Base-by-base conservation (phyloP, 2,329 filamentous ascomycete species). In the Trichoderma sp. region DNA sequence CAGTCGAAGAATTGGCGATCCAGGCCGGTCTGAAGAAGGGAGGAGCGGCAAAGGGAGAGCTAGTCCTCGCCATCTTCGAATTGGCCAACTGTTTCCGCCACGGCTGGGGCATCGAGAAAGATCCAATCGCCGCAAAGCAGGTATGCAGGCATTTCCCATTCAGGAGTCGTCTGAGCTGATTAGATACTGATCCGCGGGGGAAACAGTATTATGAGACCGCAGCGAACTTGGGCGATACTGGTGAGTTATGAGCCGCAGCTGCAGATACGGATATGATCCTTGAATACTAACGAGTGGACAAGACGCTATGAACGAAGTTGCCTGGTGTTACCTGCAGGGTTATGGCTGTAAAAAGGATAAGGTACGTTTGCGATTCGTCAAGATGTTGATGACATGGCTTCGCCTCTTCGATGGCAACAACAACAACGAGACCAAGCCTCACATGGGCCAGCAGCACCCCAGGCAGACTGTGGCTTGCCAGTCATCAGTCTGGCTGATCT, bases 271-370 rank as follows among this genome's bases (percentile, higher is more conserved):
- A n/a, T 52, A 24, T 68, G n/a, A 57, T n/a, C 16, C 35, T 37
- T 24, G 14, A n/a, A 56, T 52, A 31, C 59, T 69, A 43, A 57
- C 21, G 19, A 43, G 24, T 43, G 27, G 35, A 69, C 53, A 74
- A 89, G 96, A 99, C 83, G 96, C 94, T 69, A 97, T 98, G 94
- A 97, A 97, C 78, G 95, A 98, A 81, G 91, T 91, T 66, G 96
- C 90, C 43, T 97, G 94, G 93, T 99, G 96, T 83, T 98, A 96
- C 85, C 81, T 96, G 33, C 92, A 97, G 78, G 96, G 96, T n/a
- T 97, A 97, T 81, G 96, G 96, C 40, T 95, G 94, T 77, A 96
- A 94, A 80, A 99, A 98, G 81, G 94, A 99, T 84, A 98, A 97
- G 92, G 95, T 97, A 86, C 81, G 92, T 88, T 57, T 21, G 19